Evolutionary conservation across 345 rosid species (phyloP).

Genomic region (Eucalyptus curtisii): DNA sequence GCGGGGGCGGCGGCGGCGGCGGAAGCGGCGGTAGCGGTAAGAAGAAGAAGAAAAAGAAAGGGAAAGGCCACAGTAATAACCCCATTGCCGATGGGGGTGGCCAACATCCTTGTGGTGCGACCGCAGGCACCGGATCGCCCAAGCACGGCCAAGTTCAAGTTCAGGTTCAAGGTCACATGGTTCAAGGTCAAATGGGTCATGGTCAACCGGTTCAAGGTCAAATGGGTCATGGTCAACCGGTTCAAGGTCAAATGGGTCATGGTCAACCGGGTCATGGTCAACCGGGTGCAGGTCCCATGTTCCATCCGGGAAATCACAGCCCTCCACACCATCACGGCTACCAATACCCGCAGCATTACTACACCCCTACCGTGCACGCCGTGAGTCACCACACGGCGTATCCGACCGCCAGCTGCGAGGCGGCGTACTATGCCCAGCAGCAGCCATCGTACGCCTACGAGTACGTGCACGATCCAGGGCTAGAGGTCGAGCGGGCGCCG

Average conservation of each 20-base stretch:
- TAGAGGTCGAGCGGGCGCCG: conserved; percentile 3
- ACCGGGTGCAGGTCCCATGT: not conserved
- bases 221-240: not conserved
- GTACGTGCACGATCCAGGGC: conserved; percentile 12
- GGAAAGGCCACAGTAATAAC: conserved; percentile 21
- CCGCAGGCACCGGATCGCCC: conserved; percentile 11
- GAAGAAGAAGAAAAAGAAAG: conserved; percentile 61
- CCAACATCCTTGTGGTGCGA: conserved; percentile 5
- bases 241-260: not conserved
- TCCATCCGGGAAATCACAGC: conserved; percentile 11
- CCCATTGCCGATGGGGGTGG: not conserved
- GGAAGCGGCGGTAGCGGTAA: conserved; percentile 33
- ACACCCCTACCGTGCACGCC: conserved; percentile 30
- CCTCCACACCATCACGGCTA: conserved; percentile 23
- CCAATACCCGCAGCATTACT: conserved; percentile 10
- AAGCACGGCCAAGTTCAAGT: not conserved
- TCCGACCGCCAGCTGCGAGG: conserved; percentile 13
- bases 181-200: not conserved
- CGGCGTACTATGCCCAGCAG: conserved; percentile 18
- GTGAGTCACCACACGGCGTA: conserved; percentile 39
- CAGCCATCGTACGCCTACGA: conserved; percentile 21
- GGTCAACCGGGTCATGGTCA: not conserved
- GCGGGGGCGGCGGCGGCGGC: not conserved
- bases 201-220: not conserved
- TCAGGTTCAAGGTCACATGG: not conserved